Evolutionary conservation across 2,329 filamentous ascomycete species (phyloP).

Genomic region (Boeremia lycopersici): DNA sequence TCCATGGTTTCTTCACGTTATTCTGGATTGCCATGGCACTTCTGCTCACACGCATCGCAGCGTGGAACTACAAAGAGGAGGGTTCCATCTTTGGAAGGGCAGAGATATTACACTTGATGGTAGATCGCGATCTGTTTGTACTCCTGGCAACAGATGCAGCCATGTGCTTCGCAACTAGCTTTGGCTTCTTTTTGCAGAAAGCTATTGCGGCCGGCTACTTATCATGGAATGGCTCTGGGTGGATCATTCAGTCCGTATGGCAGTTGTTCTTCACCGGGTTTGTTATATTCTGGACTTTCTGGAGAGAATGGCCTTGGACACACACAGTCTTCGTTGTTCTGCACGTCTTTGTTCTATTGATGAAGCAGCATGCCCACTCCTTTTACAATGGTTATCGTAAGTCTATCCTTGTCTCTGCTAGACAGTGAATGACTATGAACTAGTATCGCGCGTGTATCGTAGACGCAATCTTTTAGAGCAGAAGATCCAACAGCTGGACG

Average conservation of each 20-base stretch:
- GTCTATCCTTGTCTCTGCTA: slow-evolving; percentile 10
- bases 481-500: slow-evolving; percentile 64
- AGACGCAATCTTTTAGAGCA: slow-evolving; percentile 51
- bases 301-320: slow-evolving; percentile 81
- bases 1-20: slow-evolving; percentile 79
- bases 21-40: slow-evolving; percentile 76
- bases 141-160: slow-evolving; percentile 68
- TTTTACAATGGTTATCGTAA: slow-evolving; percentile 76
- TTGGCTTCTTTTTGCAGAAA: slow-evolving; percentile 70
- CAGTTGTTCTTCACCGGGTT: slow-evolving; percentile 67
- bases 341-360: slow-evolving; percentile 75
- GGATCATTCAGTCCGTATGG: slow-evolving; percentile 78
- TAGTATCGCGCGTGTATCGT: slow-evolving; percentile 64
- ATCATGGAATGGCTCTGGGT: slow-evolving; percentile 71
- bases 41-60: slow-evolving; percentile 69
- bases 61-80: slow-evolving; percentile 70
- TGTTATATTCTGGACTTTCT: slow-evolving; percentile 69
- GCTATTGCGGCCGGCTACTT: slow-evolving; percentile 64
- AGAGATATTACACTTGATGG: slow-evolving; percentile 75
- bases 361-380: slow-evolving; percentile 83
- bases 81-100: slow-evolving; percentile 73
- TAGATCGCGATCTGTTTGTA: slow-evolving; percentile 58
- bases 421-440: slow-evolving; percentile 9
- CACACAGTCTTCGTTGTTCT: slow-evolving; percentile 79
- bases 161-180: slow-evolving; percentile 69